A percentile compares a stretch with the other conserved stretches of the same genome.
These are phyloP conservation scores for Kazachstania kunashirensis DNA, from an alignment of 805 yeast genomes.

Conservation along the genomic window DNA sequence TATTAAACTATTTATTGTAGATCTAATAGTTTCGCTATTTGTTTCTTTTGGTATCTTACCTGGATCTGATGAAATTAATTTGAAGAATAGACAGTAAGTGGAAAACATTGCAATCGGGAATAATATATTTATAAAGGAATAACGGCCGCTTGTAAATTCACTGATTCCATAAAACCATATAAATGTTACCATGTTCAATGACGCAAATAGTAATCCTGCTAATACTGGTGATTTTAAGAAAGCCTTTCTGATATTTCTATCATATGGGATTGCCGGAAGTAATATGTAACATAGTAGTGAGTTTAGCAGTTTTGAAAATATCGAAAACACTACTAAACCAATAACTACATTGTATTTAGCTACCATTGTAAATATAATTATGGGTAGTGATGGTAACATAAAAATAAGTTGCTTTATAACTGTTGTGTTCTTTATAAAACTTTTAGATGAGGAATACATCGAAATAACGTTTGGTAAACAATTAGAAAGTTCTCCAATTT, in stretches of 20 bases:
- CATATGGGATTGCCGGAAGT: conserved; percentile 32
- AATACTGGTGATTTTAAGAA: conserved; percentile 62
- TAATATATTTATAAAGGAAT: neutral
- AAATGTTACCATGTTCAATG: conserved; percentile 51
- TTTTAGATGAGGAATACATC: conserved; percentile 36
- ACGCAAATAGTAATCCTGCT: conserved; percentile 70
- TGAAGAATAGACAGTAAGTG: conserved; percentile 22
- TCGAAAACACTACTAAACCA: neutral
- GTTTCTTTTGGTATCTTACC: conserved; percentile 64
- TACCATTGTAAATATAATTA: neutral
- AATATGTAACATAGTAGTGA: conserved; percentile 31
- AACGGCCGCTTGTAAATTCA: conserved; percentile 30
- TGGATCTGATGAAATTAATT: conserved; percentile 65
- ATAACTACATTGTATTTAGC: neutral
- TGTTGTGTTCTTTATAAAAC: conserved; percentile 38
- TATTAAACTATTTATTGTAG: conserved; percentile 49
- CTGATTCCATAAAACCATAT: conserved; percentile 46
- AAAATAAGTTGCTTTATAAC: neutral
- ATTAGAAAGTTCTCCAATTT: neutral
- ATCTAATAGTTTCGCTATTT: conserved; percentile 32
- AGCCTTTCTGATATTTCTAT: conserved; percentile 18
- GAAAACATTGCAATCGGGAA: neutral
- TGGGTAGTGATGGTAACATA: neutral
- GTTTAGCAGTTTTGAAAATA: neutral
- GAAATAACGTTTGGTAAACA: conserved; percentile 24